These are phyloP conservation scores for Agrostemma githago DNA, from an alignment of 148 eudicot species.

Conservation along the genomic window DNA sequence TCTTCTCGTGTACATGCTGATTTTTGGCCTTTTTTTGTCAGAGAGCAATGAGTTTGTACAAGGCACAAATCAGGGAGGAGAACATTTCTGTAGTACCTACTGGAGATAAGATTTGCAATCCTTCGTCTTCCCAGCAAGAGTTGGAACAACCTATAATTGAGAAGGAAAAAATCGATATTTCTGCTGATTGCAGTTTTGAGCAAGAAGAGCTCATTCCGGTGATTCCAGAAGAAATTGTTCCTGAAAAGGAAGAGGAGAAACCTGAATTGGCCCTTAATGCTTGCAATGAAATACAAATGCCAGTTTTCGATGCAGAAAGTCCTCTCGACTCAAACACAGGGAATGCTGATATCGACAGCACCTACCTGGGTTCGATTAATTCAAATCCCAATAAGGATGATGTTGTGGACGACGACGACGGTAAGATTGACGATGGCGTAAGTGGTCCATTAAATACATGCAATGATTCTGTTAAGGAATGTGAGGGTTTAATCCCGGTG, in stretches of 20 bases:
- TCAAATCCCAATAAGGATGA: conserved; percentile 15
- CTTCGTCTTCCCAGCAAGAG: conserved; percentile 11
- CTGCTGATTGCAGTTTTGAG: conserved; percentile 4
- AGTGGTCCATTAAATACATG: conserved; percentile 44
- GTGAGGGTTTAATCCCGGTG: conserved; percentile 67
- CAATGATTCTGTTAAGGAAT: conserved; percentile 55
- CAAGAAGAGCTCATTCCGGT: conserved; percentile 14
- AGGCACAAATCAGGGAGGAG: conserved; percentile 29
- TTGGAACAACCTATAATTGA: background rate
- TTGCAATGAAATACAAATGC: conserved; percentile 10
- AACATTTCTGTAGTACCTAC: conserved; percentile 5
- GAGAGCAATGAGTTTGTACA: conserved; percentile 43
- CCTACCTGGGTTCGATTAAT: conserved; percentile 6
- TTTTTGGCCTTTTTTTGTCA: conserved; percentile 11
- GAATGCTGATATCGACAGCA: conserved; percentile 12
- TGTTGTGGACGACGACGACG: conserved; percentile 10
- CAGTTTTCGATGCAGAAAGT: background rate
- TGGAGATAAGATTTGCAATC: conserved; percentile 8
- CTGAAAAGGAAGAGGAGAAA: conserved; percentile 16
- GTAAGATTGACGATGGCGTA: conserved; percentile 34
- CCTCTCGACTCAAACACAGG: conserved; percentile 1
- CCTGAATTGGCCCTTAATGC: conserved; percentile 10
- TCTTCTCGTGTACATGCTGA: background rate
- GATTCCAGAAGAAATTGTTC: conserved; percentile 5
- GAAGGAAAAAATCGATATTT: background rate